phyloP scores from a whole-genome alignment of 495 filamentous ascomycete species.

The Penicillium argentinense region DNA sequence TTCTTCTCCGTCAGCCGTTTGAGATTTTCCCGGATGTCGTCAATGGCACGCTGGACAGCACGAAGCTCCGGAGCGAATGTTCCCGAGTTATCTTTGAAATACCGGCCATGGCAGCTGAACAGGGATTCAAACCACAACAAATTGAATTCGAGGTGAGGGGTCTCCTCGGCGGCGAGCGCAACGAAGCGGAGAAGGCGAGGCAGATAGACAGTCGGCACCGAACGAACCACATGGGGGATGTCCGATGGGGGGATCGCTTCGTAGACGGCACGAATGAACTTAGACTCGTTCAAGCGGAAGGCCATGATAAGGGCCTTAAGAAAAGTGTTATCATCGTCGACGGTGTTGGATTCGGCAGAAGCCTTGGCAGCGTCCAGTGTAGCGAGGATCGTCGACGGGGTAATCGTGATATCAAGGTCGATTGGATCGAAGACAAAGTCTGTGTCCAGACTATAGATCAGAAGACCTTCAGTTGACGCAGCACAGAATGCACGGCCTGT shows the following conservation, averaged over 20 bases:
- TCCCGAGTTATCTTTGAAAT: constrained; percentile 73
- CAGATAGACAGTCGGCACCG: constrained; percentile 85
- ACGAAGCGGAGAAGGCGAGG: constrained; percentile 78
- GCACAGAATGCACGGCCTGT: constrained; percentile 90
- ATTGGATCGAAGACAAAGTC: constrained; percentile 85
- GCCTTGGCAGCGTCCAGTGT: constrained; percentile 57
- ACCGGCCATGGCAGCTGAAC: constrained; percentile 76
- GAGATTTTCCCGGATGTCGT: constrained; percentile 72
- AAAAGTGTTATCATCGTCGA: constrained; percentile 65
- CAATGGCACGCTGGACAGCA: constrained; percentile 70
- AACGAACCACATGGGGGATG: constrained; percentile 73
- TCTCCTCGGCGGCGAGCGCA: constrained; percentile 83
- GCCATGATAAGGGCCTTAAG: constrained; percentile 94
- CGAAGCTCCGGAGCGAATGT: constrained; percentile 80
- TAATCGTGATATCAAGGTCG: constrained; percentile 91
- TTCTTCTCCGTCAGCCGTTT: constrained; percentile 82
- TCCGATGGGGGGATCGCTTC: constrained; percentile 74
- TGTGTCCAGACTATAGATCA: constrained; percentile 87
- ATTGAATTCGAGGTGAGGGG: constrained; percentile 90
- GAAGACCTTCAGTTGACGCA: constrained; percentile 87
- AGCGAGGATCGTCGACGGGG: constrained; percentile 73
- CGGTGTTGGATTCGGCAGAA: constrained; percentile 26
- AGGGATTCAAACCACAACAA: constrained; percentile 88
- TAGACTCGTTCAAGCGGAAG: constrained; percentile 83
- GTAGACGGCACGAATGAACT: constrained; percentile 79